These are phyloP conservation scores for Rhododendron ferrugineum DNA, from an alignment of 148 eudicot species.

Conservation along the genomic window DNA sequence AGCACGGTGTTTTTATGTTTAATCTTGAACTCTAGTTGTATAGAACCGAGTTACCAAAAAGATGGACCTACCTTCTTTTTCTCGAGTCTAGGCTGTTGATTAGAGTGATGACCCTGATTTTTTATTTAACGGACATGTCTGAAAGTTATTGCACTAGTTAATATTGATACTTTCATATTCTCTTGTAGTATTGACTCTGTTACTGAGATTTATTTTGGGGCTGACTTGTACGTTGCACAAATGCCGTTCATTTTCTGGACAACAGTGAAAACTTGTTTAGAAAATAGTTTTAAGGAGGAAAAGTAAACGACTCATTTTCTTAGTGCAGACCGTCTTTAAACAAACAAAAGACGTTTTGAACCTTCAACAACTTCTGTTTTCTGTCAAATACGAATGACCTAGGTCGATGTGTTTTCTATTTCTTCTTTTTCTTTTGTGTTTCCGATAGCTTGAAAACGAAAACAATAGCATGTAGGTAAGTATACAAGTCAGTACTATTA, in stretches of 20 bases:
- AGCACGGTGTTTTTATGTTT: background rate
- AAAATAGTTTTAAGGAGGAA: background rate
- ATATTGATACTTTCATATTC: background rate
- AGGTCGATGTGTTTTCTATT: background rate
- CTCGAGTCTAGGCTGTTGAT: background rate
- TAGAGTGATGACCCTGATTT: conserved; percentile 1
- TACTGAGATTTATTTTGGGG: background rate
- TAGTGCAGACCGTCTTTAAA: background rate
- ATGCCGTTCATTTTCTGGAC: background rate
- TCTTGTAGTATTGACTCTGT: background rate
- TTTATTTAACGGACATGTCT: background rate
- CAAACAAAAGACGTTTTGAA: background rate
- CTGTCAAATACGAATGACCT: background rate
- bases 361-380: background rate
- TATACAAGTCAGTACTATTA: background rate
- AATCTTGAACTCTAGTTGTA: background rate
- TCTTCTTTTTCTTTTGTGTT: background rate
- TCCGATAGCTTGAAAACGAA: background rate
- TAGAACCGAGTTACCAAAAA: background rate
- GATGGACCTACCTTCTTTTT: background rate
- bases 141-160: background rate
- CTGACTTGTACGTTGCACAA: background rate
- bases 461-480: background rate
- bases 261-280: background rate
- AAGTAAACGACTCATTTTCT: background rate